Percentiles rank a stretch among this genome's conserved stretches.
These are phyloP conservation scores for Picochlorum sp. DNA, from an alignment of 139 green algal species.

Conservation along the genomic window DNA sequence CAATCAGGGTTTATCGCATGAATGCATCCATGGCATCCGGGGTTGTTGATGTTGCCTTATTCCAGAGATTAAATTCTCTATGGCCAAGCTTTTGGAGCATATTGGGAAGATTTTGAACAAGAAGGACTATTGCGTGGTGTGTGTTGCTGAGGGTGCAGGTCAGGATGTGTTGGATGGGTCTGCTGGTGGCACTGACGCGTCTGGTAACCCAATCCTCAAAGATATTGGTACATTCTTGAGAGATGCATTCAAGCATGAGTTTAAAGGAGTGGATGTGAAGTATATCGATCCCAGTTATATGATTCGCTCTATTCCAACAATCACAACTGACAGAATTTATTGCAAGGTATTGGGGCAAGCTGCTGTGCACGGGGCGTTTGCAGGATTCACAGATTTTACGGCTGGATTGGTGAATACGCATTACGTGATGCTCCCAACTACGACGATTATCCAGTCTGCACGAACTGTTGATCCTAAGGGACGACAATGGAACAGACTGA, in stretches of 20 bases:
- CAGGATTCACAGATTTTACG: constrained; percentile 84
- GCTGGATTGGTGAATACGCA: constrained; percentile 76
- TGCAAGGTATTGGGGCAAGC: constrained; percentile 92
- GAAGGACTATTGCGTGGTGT: constrained; percentile 77
- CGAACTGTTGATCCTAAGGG: constrained; percentile 38
- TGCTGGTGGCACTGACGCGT: constrained; percentile 58
- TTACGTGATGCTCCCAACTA: constrained; percentile 82
- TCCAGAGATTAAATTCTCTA: constrained; percentile 80
- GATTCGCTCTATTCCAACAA: constrained; percentile 87
- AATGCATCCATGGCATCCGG: constrained; percentile 80
- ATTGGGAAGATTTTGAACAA: constrained; percentile 49
- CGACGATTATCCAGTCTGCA: constrained; percentile 65
- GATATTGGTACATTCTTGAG: constrained; percentile 81
- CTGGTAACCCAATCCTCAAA: constrained; percentile 70
- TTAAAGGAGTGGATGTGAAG: constrained; percentile 76
- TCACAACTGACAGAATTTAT: constrained; percentile 80
- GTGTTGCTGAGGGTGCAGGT: constrained; percentile 87
- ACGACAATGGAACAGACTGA: constrained; percentile 48
- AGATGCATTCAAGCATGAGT: constrained; percentile 62
- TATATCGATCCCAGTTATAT: constrained; percentile 93
- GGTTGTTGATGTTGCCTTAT: constrained; percentile 95
- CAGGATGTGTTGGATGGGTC: constrained; percentile 47
- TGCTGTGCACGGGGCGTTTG: constrained; percentile 93
- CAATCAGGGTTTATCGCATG: constrained; percentile 97
- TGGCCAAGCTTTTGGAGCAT: constrained; percentile 62